Evolutionary conservation across 75 land plant species (phyloP).

Genomic region (Selaginella moellendorffii): DNA sequence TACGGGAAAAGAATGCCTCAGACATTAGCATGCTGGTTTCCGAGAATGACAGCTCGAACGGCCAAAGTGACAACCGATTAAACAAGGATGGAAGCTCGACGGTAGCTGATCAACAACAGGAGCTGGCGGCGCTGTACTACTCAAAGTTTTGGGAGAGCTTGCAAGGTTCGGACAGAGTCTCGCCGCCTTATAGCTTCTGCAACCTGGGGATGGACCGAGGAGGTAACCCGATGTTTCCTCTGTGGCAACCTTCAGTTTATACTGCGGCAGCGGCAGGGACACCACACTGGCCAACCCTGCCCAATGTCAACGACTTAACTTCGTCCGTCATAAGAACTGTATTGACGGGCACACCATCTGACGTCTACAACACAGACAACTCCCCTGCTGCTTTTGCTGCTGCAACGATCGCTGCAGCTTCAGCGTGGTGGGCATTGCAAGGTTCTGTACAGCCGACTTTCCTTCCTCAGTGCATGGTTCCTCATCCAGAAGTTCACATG

Average conservation of each 20-base stretch:
- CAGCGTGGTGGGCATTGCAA: conserved; percentile 93
- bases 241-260: neutral
- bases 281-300: neutral
- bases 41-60: neutral
- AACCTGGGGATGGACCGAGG: no score
- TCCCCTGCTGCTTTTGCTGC: conserved; percentile 49
- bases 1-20: neutral
- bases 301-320: neutral
- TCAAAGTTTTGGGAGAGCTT: neutral
- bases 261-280: neutral
- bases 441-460: conserved; percentile 47
- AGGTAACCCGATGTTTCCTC: no score
- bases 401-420: conserved; percentile 92
- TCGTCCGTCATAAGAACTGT: neutral
- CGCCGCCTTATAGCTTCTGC: neutral
- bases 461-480: no score
- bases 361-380: neutral
- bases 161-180: neutral
- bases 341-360: neutral
- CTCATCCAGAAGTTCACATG: conserved; percentile 30
- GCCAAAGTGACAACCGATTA: neutral
- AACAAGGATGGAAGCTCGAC: neutral
- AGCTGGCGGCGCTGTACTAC: neutral
- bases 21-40: neutral
- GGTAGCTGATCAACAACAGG: neutral